Evolutionary conservation across 495 filamentous ascomycete species (phyloP).

Genomic region (Letharia columbiana): DNA sequence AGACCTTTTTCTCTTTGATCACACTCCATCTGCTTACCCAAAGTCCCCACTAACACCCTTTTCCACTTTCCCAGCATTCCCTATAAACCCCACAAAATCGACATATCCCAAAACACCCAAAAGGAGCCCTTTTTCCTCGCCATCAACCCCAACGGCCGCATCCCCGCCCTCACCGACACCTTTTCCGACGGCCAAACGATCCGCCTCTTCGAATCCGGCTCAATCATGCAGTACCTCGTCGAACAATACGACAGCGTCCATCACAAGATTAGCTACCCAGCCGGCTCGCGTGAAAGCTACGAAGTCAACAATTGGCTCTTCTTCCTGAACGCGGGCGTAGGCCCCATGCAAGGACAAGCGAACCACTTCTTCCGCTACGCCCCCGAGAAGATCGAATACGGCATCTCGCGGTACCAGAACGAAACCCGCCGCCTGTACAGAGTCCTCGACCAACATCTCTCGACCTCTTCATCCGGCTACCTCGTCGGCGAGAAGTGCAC

Average conservation of each 20-base stretch:
- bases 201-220: constrained; percentile 72
- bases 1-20: background rate
- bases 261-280: constrained; percentile 75
- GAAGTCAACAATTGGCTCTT: constrained; percentile 74
- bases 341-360: constrained; percentile 89
- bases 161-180: constrained; percentile 81
- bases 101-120: constrained; percentile 63
- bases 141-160: constrained; percentile 92
- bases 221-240: constrained; percentile 80
- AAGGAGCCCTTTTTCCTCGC: constrained; percentile 84
- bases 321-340: constrained; percentile 68
- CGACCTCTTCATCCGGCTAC: constrained; percentile 54
- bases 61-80: constrained; percentile 33
- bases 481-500: constrained; percentile 72
- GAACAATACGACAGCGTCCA: constrained; percentile 66
- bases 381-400: constrained; percentile 80
- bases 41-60: background rate
- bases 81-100: constrained; percentile 59
- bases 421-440: constrained; percentile 76
- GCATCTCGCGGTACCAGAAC: constrained; percentile 69
- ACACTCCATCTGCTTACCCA: background rate
- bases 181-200: constrained; percentile 64
- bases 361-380: constrained; percentile 88
- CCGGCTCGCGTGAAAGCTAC: constrained; percentile 64
- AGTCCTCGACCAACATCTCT: constrained; percentile 67